These are phyloP conservation scores for Arabis alpina DNA, from an alignment of 345 rosid species.

Conservation along the genomic window DNA sequence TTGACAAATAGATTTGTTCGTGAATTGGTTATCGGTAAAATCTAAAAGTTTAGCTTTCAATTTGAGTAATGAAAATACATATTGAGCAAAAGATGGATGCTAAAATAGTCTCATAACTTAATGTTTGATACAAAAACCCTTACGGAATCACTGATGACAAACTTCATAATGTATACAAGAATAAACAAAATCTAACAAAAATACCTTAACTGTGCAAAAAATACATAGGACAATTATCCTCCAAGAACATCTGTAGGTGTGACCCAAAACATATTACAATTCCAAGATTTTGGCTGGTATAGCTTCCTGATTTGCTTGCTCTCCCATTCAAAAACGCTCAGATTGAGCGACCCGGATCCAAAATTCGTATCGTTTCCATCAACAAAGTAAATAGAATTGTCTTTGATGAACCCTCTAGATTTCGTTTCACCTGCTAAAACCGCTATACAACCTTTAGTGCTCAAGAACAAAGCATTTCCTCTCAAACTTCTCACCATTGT, in stretches of 20 bases:
- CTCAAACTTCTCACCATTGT: conserved; percentile 24
- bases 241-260: conserved; percentile 21
- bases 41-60: neutral
- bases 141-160: neutral
- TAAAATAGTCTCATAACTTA: neutral
- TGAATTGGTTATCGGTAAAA: neutral
- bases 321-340: conserved; percentile 35
- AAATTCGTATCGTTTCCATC: conserved; percentile 4
- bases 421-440: conserved; percentile 15
- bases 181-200: conserved; percentile 8
- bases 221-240: neutral
- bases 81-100: neutral
- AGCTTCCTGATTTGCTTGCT: conserved; percentile 10
- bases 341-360: conserved; percentile 8
- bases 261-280: conserved; percentile 34
- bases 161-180: conserved; percentile 5
- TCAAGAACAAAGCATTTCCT: conserved; percentile 35
- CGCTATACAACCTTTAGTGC: conserved; percentile 24
- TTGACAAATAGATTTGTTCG: neutral
- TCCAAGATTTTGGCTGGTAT: conserved; percentile 32
- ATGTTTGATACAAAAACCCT: neutral
- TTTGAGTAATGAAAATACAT: neutral
- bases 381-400: conserved; percentile 23
- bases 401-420: conserved; percentile 7
- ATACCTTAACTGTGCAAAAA: neutral